Conservation (phyloP, 345 rosid species). For the Limnanthes douglasii region DNA sequence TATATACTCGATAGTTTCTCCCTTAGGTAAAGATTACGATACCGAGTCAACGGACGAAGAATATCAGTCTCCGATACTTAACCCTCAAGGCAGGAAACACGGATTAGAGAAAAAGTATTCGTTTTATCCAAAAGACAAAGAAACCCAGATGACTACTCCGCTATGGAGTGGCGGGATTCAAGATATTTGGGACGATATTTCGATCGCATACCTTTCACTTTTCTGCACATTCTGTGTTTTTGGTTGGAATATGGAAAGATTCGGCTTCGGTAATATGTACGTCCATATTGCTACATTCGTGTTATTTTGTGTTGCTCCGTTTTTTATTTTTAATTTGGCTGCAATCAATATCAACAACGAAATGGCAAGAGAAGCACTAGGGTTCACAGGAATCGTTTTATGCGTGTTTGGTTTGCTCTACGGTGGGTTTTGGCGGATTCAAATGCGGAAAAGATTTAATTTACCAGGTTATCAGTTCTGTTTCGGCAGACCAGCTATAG, state of each 20-base stretch:
- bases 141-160: constrained; percentile 32
- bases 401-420: constrained; percentile 74
- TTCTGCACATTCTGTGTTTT: constrained; percentile 83
- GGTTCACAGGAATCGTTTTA: constrained; percentile 55
- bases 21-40: constrained; percentile 75
- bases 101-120: constrained; percentile 49
- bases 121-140: constrained; percentile 26
- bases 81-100: constrained; percentile 15
- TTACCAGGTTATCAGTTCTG: constrained; percentile 70
- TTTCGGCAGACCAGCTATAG: constrained; percentile 27
- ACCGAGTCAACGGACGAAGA: constrained; percentile 46
- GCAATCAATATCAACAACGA: constrained; percentile 65
- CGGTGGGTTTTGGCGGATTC: constrained; percentile 98
- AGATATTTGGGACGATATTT: constrained; percentile 81
- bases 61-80: constrained; percentile 20
- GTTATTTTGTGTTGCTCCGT: constrained; percentile 83
- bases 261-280: constrained; percentile 93
- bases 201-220: constrained; percentile 68
- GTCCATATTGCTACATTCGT: constrained; percentile 83
- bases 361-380: constrained; percentile 40
- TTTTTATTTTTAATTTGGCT: constrained; percentile 84
- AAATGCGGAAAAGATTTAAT: constrained; percentile 73
- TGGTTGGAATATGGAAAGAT: constrained; percentile 97
- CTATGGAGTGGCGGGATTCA: constrained; percentile 81
- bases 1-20: constrained; percentile 59